A percentile compares a stretch with the other conserved stretches of the same genome.
These are phyloP conservation scores for Leccinum subtestaceum DNA, from an alignment of 768 basidiomycete genomes.

Conservation along the genomic window DNA sequence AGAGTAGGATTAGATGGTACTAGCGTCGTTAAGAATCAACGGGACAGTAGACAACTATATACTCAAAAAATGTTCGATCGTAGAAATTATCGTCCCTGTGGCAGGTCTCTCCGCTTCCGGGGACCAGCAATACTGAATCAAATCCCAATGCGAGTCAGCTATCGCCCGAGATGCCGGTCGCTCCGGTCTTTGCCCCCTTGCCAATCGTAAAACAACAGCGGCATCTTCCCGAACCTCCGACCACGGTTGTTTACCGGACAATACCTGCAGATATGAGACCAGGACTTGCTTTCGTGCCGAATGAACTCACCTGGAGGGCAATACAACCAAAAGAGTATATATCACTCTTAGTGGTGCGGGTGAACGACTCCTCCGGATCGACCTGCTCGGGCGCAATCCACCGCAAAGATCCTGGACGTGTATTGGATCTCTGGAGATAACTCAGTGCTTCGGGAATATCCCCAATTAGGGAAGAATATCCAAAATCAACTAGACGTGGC, in stretches of 20 bases:
- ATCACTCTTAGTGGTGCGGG: not conserved
- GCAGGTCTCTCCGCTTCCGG: not conserved
- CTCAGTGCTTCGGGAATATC: not conserved
- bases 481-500: not conserved
- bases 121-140: not conserved
- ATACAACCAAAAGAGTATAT: not conserved
- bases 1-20: not conserved
- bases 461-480: not conserved
- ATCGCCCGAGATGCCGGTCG: not conserved
- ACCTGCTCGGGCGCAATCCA: not conserved
- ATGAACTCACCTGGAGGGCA: not conserved
- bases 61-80: not conserved
- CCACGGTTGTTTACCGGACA: not conserved
- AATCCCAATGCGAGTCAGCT: too few species aligned
- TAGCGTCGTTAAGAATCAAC: not conserved
- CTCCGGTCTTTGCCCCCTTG: not conserved
- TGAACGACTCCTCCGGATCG: not conserved
- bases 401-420: not conserved
- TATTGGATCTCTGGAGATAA: not conserved
- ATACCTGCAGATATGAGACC: not conserved
- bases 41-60: not conserved
- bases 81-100: not conserved
- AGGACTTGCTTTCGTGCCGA: not conserved
- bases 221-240: not conserved
- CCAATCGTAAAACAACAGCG: not conserved